A percentile compares a stretch with the other conserved stretches of the same genome.
Evolutionary conservation across 176 grass and related monocot genomes (phyloP).

Genomic region (Oryza coarctata): DNA sequence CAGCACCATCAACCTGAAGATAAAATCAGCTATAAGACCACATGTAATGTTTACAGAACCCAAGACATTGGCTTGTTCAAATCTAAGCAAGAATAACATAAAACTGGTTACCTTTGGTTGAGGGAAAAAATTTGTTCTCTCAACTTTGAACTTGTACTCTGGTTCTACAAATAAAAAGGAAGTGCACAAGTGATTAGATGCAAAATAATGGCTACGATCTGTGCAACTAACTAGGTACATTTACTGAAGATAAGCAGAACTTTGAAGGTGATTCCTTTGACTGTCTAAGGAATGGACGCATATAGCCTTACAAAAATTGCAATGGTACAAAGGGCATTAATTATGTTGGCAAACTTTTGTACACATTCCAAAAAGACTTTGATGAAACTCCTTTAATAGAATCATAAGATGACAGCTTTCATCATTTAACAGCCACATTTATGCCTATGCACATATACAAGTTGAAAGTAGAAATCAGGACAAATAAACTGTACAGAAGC

Average conservation of each 20-base stretch:
- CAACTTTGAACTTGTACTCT: slow-evolving; percentile 83
- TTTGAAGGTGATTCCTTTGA: not conserved
- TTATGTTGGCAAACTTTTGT: not conserved
- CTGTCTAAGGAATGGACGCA: not conserved
- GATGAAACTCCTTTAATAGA: not conserved
- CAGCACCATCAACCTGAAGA: slow-evolving; percentile 80
- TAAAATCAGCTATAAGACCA: not conserved
- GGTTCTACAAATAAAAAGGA: slow-evolving; percentile 65
- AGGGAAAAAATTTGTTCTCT: slow-evolving; percentile 81
- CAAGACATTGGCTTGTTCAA: not conserved
- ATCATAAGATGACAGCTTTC: not conserved
- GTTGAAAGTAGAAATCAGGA: not conserved
- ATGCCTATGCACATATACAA: not conserved
- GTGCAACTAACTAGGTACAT: not conserved
- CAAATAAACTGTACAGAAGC: not conserved
- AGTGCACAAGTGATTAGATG: slow-evolving; percentile 2
- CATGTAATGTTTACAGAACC: not conserved
- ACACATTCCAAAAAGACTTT: not conserved
- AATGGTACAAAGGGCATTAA: not conserved
- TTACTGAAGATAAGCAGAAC: not conserved
- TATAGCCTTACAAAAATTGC: not conserved
- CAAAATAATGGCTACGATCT: not conserved
- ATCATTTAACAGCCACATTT: not conserved
- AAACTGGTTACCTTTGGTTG: slow-evolving; percentile 63
- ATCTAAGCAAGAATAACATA: not conserved